A percentile compares a stretch with the other conserved stretches of the same genome.
Evolutionary conservation across 495 filamentous ascomycete species (phyloP).

Genomic region (Penicillium waksmanii): DNA sequence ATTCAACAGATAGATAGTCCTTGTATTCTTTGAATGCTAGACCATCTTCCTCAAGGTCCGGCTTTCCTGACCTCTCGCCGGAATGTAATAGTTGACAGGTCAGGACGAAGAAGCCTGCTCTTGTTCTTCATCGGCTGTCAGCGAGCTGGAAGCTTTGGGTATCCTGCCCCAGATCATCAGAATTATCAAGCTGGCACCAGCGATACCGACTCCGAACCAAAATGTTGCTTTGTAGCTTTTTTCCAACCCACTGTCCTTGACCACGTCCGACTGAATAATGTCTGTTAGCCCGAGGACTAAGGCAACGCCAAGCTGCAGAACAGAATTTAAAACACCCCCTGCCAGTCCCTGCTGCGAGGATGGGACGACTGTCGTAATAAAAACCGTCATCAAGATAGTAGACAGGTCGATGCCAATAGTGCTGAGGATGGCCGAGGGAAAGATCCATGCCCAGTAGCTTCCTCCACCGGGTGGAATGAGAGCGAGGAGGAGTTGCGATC

Average conservation of each 20-base stretch:
- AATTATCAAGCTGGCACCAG: conserved; percentile 4
- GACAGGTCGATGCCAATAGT: conserved; percentile 4
- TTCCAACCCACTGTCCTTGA: neutral
- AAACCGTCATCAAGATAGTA: conserved; percentile 4
- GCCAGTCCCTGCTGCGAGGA: neutral
- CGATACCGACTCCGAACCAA: neutral
- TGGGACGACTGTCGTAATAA: neutral
- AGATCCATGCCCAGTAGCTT: conserved; percentile 3
- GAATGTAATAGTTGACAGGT: neutral
- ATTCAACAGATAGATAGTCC: no score
- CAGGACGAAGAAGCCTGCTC: neutral
- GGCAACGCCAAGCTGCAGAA: neutral
- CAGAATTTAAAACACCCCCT: neutral
- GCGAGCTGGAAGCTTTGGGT: neutral
- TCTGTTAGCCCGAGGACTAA: neutral
- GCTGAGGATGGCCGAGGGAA: neutral
- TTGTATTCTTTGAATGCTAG: no score
- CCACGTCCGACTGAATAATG: neutral
- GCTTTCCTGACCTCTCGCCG: neutral
- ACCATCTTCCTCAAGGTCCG: neutral
- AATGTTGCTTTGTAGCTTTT: neutral
- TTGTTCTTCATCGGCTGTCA: conserved; percentile 1
- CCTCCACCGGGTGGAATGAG: neutral
- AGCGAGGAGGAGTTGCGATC: conserved; percentile 1
- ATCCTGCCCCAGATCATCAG: neutral